These are phyloP conservation scores for Tricholoma bakamatsutake DNA, from an alignment of 768 basidiomycete species.

Conservation along the genomic window DNA sequence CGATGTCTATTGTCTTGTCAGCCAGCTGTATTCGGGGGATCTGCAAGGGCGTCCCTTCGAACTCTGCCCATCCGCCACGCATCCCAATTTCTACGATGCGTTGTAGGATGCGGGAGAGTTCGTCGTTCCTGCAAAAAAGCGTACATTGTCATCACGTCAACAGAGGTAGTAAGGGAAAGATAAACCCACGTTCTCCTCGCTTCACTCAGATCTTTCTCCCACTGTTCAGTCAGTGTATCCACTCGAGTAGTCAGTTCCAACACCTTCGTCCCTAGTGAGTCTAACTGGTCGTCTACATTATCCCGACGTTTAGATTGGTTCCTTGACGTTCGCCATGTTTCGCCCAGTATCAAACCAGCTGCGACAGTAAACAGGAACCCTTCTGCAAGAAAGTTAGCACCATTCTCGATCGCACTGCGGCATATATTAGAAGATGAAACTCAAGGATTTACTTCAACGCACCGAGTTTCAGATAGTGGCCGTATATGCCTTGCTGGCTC, in stretches of 20 bases:
- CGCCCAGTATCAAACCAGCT: conserved; percentile 64
- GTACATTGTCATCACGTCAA: neutral
- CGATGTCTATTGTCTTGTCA: neutral
- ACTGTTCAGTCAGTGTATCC: conserved; percentile 29
- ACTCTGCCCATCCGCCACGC: conserved; percentile 58
- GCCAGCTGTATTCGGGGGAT: conserved; percentile 15
- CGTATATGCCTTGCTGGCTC: conserved; percentile 68
- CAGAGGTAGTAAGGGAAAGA: conserved; percentile 1
- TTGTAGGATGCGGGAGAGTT: conserved; percentile 59
- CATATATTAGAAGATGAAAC: no score
- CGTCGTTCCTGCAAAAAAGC: conserved; percentile 45
- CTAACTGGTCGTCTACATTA: conserved; percentile 65
- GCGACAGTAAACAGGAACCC: conserved; percentile 82
- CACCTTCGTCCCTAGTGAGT: conserved; percentile 45
- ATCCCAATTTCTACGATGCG: conserved; percentile 65
- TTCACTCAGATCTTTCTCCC: conserved; percentile 41
- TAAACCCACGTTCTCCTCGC: conserved; percentile 39
- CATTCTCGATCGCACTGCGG: conserved; percentile 80
- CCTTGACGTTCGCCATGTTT: conserved; percentile 69
- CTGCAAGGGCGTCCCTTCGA: conserved; percentile 53
- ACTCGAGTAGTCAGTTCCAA: conserved; percentile 39
- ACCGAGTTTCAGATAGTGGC: conserved; percentile 75
- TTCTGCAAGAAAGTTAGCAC: conserved; percentile 79
- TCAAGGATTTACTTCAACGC: conserved; percentile 15
- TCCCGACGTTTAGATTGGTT: conserved; percentile 67